Base-by-base conservation (phyloP, 306 rosid species). In the Carpinus viminea region DNA sequence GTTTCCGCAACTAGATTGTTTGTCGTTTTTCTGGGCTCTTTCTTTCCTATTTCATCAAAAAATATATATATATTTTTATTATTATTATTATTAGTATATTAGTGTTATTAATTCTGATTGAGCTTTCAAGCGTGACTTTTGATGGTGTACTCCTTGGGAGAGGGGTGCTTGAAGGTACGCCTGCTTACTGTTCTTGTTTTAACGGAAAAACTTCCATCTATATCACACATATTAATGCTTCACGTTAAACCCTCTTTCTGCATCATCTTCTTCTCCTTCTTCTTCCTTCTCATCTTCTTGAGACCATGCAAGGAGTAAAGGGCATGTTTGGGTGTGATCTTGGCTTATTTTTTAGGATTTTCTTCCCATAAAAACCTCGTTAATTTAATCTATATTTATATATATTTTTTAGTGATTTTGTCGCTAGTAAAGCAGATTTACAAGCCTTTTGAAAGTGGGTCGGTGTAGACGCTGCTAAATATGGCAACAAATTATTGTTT, bases 111-210 rank as follows among this genome's bases (percentile, higher is more conserved):
- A 66, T 70, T 34, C 60, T 68, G 72, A 21, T 70, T 72, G 75
- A 76, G 80, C 18, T 74, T 59, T 7, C 80, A 54, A 74, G 91
- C 89, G 88, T 75, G 86, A 79, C 94, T 88, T 90, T 88, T 85
- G 18, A 86, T 86, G 88, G 89, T 88, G 89, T 88, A 78, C 89
- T 76, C 68, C 41, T 48, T 3, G 70, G 15, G 20, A 72, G 9
- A 28, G 55, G 13, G 69, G 54, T 50, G 52, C 47, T 16, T 34
- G 54, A 72, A 72, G 84, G 81, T 78, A 73, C 79, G 74, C 78
- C 73, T 26, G 24, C 2, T 48, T 20, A 87, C 91, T 84, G 74
- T 86, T 81, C 85, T 71, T 10, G 2, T 24, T 81, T 28, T 86
- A 84, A 86, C 93, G 68, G 85, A 84, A 76, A 79, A 84, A 52